Conservation (phyloP, 129 eudicot species). For the Flaveria ramosissima region DNA sequence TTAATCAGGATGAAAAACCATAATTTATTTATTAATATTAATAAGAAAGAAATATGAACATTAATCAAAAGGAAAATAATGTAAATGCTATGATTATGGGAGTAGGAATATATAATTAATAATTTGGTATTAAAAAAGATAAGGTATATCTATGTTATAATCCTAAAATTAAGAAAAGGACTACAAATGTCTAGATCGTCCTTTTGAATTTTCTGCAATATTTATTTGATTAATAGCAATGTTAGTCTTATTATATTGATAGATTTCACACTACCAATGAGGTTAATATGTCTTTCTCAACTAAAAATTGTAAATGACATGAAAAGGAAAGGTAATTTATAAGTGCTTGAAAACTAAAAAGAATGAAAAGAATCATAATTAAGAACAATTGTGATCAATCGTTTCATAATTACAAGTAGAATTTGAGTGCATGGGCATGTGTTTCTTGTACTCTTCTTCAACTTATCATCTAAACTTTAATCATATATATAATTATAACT, state of each 20-base stretch:
- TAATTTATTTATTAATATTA: too few species aligned
- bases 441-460: slow-evolving; percentile 11
- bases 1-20: too few species aligned
- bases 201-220: neutral
- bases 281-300: neutral
- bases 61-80: too few species aligned
- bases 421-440: neutral
- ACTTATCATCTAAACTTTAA: neutral
- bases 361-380: neutral
- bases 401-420: neutral
- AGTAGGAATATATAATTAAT: too few species aligned
- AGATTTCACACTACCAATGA: slow-evolving; percentile 9
- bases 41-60: too few species aligned
- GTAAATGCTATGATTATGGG: too few species aligned
- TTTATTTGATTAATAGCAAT: neutral
- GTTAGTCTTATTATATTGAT: neutral
- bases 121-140: too few species aligned
- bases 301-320: neutral
- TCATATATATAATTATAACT: neutral
- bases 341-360: neutral
- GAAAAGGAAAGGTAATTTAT: neutral
- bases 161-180: neutral
- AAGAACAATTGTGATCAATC: neutral
- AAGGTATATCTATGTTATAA: neutral
- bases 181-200: neutral